These are phyloP conservation scores for Aureobasidium sp. DNA, from an alignment of 2,329 filamentous ascomycete species.

Conservation along the genomic window DNA sequence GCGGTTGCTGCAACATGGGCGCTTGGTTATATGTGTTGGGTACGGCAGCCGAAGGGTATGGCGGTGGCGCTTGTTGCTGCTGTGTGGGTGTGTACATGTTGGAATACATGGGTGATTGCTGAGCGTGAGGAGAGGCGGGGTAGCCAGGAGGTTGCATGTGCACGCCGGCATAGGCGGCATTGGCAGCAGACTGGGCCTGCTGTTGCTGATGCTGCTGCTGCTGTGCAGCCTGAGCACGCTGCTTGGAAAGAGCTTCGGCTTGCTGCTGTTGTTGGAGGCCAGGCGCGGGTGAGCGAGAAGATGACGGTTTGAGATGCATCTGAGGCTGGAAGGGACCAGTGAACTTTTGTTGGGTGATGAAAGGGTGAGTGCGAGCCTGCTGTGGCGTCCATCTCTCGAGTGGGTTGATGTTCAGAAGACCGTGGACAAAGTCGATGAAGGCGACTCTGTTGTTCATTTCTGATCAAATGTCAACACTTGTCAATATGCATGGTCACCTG, in stretches of 20 bases:
- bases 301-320: constrained; percentile 89
- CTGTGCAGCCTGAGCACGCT: constrained; percentile 57
- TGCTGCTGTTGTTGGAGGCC: constrained; percentile 95
- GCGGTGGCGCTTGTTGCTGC: constrained; percentile 62
- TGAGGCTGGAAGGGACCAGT: constrained; percentile 93
- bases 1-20: constrained; percentile 55
- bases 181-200: constrained; percentile 24
- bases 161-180: constrained; percentile 57
- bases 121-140: constrained; percentile 31
- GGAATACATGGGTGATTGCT: constrained; percentile 51
- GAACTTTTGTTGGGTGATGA: constrained; percentile 97
- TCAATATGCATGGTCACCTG: background rate
- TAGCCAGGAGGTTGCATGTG: constrained; percentile 46
- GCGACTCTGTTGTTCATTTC: constrained; percentile 98
- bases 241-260: constrained; percentile 88
- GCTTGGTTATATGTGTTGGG: constrained; percentile 60
- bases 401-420: constrained; percentile 87
- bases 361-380: constrained; percentile 93
- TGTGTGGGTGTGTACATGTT: constrained; percentile 63
- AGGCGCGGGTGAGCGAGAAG: constrained; percentile 81
- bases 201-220: constrained; percentile 41
- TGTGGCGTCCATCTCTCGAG: constrained; percentile 96
- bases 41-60: constrained; percentile 54
- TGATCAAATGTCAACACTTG: constrained; percentile 35
- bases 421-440: constrained; percentile 96